Conservation (phyloP, 805 yeast species). For the Nadsonia fulvescens region DNA sequence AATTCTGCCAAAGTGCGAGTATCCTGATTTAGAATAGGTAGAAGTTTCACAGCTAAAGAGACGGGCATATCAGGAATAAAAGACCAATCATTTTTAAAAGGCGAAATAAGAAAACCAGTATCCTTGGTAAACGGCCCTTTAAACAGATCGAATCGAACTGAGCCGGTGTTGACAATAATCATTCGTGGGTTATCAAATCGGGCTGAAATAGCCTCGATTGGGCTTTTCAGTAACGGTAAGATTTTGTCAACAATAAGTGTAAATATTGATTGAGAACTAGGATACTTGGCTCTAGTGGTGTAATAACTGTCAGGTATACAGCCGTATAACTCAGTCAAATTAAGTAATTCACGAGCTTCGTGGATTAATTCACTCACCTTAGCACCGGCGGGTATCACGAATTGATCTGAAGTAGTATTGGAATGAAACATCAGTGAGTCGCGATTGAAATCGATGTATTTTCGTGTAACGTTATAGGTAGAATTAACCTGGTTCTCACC, state of each 20-base stretch:
- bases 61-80: conserved; percentile 41
- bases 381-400: conserved; percentile 4
- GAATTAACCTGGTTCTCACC: too few relatives aligned
- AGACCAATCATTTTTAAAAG: conserved; percentile 70
- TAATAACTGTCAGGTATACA: conserved; percentile 48
- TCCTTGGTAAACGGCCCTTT: conserved; percentile 71
- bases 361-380: conserved; percentile 14
- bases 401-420: conserved; percentile 10
- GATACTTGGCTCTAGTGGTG: conserved; percentile 47
- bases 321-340: conserved; percentile 42
- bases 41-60: conserved; percentile 34
- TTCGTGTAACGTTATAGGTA: conserved; percentile 28
- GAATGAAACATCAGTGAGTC: conserved; percentile 56
- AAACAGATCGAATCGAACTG: conserved; percentile 71
- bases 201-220: conserved; percentile 14
- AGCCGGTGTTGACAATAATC: conserved; percentile 68
- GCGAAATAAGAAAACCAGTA: conserved; percentile 66
- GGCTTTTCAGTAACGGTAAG: conserved; percentile 26
- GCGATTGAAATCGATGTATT: conserved; percentile 69
- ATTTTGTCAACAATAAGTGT: conserved; percentile 39
- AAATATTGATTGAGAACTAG: conserved; percentile 38
- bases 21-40: conserved; percentile 37
- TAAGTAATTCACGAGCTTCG: conserved; percentile 27
- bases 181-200: conserved; percentile 25
- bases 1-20: conserved; percentile 27